These are phyloP conservation scores for Musa balbisiana DNA, from an alignment of 202 grass and related monocot genomes.

Conservation along the genomic window DNA sequence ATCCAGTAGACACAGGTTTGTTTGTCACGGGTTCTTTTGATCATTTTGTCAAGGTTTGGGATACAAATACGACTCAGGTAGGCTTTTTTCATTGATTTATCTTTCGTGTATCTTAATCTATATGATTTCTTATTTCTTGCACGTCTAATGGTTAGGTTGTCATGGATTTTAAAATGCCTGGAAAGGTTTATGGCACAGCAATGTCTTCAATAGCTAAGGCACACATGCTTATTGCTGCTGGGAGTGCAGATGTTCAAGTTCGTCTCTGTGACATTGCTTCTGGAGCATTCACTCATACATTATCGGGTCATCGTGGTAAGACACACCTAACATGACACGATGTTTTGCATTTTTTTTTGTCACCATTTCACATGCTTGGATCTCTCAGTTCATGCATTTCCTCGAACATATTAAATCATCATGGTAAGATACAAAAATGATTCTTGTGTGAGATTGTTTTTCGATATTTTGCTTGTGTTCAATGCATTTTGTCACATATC, in stretches of 20 bases:
- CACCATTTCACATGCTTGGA: constrained; percentile 5
- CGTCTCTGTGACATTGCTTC: constrained; percentile 87
- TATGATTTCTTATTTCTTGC: neutral
- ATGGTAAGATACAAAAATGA: neutral
- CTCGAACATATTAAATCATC: neutral
- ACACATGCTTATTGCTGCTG: constrained; percentile 79
- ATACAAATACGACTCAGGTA: constrained; percentile 84
- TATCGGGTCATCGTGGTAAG: constrained; percentile 91
- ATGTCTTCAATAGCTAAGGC: constrained; percentile 75
- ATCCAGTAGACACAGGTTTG: constrained; percentile 80
- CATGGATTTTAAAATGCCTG: constrained; percentile 96
- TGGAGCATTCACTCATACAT: constrained; percentile 87
- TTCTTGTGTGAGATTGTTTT: neutral
- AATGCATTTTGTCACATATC: too few relatives aligned
- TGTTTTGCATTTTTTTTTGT: constrained; percentile 15
- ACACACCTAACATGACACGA: constrained; percentile 22
- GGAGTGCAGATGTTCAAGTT: constrained; percentile 82
- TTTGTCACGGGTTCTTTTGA: constrained; percentile 85
- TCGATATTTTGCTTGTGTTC: too few relatives aligned
- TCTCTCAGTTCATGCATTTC: neutral
- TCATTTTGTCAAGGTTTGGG: constrained; percentile 85
- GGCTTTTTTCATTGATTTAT: constrained; percentile 1
- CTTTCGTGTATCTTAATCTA: constrained; percentile 15
- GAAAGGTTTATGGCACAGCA: constrained; percentile 59
- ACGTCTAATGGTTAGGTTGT: constrained; percentile 33